Conservation (phyloP, 148 eudicot species). For the Vaccinium macrocarpon region DNA sequence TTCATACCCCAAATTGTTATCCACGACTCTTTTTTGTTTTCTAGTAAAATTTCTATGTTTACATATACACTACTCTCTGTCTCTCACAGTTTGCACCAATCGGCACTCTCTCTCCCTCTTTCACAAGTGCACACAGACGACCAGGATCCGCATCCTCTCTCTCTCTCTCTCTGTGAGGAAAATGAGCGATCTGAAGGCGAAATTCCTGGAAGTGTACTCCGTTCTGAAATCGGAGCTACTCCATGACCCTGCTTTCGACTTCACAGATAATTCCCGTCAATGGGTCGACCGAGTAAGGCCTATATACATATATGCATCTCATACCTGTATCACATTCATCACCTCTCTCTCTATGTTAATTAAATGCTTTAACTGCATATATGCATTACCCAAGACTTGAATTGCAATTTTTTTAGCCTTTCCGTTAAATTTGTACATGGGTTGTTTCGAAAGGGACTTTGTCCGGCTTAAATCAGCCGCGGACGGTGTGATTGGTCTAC, state of each 20-base stretch:
- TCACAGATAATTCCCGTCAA: constrained; percentile 50
- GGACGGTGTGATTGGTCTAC: too few relatives aligned
- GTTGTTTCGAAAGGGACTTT: not conserved
- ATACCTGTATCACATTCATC: not conserved
- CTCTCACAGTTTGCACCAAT: not conserved
- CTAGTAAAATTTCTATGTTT: too few relatives aligned
- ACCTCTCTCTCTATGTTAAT: not conserved
- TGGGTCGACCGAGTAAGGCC: not conserved
- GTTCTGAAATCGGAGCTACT: constrained; percentile 72
- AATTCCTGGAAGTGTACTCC: constrained; percentile 52
- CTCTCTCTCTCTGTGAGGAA: not conserved
- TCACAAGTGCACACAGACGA: not conserved
- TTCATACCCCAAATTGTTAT: too few relatives aligned
- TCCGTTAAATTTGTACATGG: not conserved
- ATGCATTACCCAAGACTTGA: not conserved
- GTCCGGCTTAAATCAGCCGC: too few relatives aligned
- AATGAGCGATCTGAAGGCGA: constrained; percentile 50
- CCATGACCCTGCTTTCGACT: constrained; percentile 72
- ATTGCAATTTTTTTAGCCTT: not conserved
- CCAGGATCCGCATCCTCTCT: not conserved
- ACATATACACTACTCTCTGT: too few relatives aligned
- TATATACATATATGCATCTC: not conserved
- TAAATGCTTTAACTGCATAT: not conserved
- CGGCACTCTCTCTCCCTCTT: not conserved
- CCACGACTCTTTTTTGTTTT: too few relatives aligned